phyloP scores from a whole-genome alignment of 805 yeast genomes.

The Scheffersomyces ergatensis region DNA sequence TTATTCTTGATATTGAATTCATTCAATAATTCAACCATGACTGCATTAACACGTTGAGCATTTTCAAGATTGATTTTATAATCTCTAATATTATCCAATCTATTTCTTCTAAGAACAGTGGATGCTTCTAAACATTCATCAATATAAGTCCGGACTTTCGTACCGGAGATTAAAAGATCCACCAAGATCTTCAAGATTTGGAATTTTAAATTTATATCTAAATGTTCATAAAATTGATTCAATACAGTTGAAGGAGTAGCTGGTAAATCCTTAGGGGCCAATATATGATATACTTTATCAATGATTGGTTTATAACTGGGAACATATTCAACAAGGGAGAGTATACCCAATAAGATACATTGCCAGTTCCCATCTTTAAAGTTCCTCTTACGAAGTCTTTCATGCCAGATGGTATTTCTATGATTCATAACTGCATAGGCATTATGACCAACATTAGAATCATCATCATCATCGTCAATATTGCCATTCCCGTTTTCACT shows the following conservation, averaged over 20 bases:
- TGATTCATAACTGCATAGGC: slow-evolving; percentile 52
- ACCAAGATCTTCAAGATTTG: slow-evolving; percentile 60
- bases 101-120: slow-evolving; percentile 58
- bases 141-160: slow-evolving; percentile 57
- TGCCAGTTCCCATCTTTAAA: slow-evolving; percentile 89
- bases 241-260: slow-evolving; percentile 50
- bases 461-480: slow-evolving; percentile 17
- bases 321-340: slow-evolving; percentile 57
- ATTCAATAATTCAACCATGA: slow-evolving; percentile 16
- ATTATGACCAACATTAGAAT: slow-evolving; percentile 29
- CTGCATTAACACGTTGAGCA: slow-evolving; percentile 35
- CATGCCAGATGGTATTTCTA: slow-evolving; percentile 71
- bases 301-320: slow-evolving; percentile 53
- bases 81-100: slow-evolving; percentile 65
- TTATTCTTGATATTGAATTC: background rate
- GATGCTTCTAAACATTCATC: slow-evolving; percentile 69
- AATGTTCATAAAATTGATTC: slow-evolving; percentile 51
- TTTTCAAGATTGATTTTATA: slow-evolving; percentile 51
- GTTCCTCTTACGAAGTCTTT: slow-evolving; percentile 66
- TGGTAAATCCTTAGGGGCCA: slow-evolving; percentile 56
- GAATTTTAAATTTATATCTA: slow-evolving; percentile 55
- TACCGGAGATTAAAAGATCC: slow-evolving; percentile 58
- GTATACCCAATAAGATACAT: slow-evolving; percentile 67
- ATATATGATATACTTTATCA: slow-evolving; percentile 44
- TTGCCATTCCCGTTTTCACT: slow-evolving; percentile 11